A percentile compares a stretch with the other conserved stretches of the same genome.
Evolutionary conservation across 352 stramenopile genomes (phyloP).

Genomic region (Globisporangium mamillatum): DNA sequence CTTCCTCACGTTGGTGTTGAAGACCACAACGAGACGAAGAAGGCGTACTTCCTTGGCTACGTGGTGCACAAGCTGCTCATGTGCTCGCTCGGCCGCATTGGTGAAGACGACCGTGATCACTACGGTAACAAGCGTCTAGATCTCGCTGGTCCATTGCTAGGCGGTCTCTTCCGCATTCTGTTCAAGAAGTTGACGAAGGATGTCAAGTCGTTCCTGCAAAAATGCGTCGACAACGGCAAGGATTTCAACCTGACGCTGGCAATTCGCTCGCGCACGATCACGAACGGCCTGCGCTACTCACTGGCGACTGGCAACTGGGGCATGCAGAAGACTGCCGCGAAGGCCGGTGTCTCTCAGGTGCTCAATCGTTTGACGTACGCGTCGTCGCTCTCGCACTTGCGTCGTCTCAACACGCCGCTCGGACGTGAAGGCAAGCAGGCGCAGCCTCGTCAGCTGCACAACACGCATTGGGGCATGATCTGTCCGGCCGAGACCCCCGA

Average conservation of each 20-base stretch:
- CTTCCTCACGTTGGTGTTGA: slow-evolving; percentile 98
- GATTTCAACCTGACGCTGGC: slow-evolving; percentile 97
- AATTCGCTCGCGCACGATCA: slow-evolving; percentile 98
- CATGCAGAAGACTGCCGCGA: slow-evolving; percentile 92
- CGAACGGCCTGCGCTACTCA: slow-evolving; percentile 98
- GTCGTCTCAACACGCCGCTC: slow-evolving; percentile 98
- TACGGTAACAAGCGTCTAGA: slow-evolving; percentile 99
- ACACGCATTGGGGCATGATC: slow-evolving; percentile 99
- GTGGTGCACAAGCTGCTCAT: slow-evolving; percentile 99
- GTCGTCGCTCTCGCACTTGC: slow-evolving; percentile 97
- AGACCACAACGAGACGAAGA: slow-evolving; percentile 97
- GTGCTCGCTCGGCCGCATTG: slow-evolving; percentile 95
- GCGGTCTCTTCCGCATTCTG: slow-evolving; percentile 96
- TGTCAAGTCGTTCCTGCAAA: slow-evolving; percentile 92
- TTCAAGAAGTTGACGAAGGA: slow-evolving; percentile 99
- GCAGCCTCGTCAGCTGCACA: slow-evolving; percentile 99
- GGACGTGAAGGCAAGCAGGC: slow-evolving; percentile 98
- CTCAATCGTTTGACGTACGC: slow-evolving; percentile 99
- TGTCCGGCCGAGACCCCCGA: slow-evolving; percentile 96
- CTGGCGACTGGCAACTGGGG: slow-evolving; percentile 99
- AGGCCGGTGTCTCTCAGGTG: slow-evolving; percentile 99
- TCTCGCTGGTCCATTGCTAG: slow-evolving; percentile 97
- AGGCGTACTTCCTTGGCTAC: slow-evolving; percentile 98
- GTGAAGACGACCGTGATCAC: slow-evolving; percentile 99
- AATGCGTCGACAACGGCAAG: slow-evolving; percentile 90